Evolutionary conservation across 73 alveolate species (phyloP), one percentile per base, ranked within the genome.

Genomic region (Paramecium biaurelia): DNA sequence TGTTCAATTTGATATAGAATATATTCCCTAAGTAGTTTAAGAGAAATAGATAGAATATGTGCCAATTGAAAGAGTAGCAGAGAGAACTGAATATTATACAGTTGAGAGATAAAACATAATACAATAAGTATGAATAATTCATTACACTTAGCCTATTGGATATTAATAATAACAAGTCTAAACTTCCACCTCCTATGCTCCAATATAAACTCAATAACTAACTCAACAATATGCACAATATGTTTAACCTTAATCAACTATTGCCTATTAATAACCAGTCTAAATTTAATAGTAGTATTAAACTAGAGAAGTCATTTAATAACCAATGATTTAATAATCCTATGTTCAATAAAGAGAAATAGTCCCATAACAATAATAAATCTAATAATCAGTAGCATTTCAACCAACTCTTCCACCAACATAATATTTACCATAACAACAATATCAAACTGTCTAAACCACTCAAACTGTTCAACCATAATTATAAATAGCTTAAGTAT

Each of bases 31-130:
- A 70, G 92, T 70, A 7, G 21, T 70, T 32, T 21, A 89, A 89
- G 94, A 89, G 38, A 89, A 82, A 89, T 38, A 89, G 21, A 70
- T 89, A 18, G 94, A 89, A 89, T 89, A 89, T 59, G 79, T 89
- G 6, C 94, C 94, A 58, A 58, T 57, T 11, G 94, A 89, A 47
- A 89, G 94, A 43, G 85, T 89, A 1, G 32, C 70, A 24, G 94
- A 89, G 28, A 89, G 94, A 89, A 82, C 87, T 15, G 94, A 89
- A 89, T 89, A 89, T 70, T 82, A 89, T 49, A 82, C 94, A 9
- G 57, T 89, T 24, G 92, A 89, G 47, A 89, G 76, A 45, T 34
- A 89, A 30, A 70, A 70, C 4, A 70, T 89, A 7, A 43, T 79
- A 24, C 18, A 79, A 79, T 26, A 79, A 79, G 90, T 79, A 79